Evolutionary conservation across 2,329 filamentous ascomycete species (phyloP), one percentile per base, ranked within the genome.

Genomic region (Exophiala mesophila): DNA sequence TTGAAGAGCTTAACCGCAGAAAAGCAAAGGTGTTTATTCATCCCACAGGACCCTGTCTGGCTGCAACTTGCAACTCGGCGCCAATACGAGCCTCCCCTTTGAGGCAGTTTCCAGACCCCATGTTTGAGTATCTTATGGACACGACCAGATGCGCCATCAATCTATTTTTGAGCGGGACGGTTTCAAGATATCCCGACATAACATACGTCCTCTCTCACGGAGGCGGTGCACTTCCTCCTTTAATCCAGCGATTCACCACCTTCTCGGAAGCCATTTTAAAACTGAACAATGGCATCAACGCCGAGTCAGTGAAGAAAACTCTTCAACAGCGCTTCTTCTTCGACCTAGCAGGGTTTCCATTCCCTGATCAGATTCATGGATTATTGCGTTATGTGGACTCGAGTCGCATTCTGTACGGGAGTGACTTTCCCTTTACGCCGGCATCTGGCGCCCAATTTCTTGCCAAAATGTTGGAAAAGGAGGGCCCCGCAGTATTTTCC

Each of bases 391-490:
- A 67, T 0, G 63, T 67, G 5, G 59, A 63, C 3, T 60, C 67
- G 36, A 57, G 64, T n/a, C 61, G 63, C 32, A 40, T 77, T 23
- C 36, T 77, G 43, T 77, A 76, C 60, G 74, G 74, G 3, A 73
- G 65, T 43, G 73, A 77, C 50, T 77, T 66, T 44, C 72, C 73
- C 0, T 77, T 69, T 44, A 76, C 72, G 1, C 62, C 63, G 4
- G 62, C 59, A n/a, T 45, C 49, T 9, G 18, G 10, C 34, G 18
- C 15, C 18, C 9, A 8, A 18, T 15, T 36, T 10, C 34, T 36
- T 18, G 7, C 9, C 16, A 17, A 33, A 17, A 15, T 9, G 30
- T 8, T 28, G n/a, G 24, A 28, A 8, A 8, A 28, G 24, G 24
- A 28, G n/a, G 24, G 24, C 8, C 24, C 8, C n/a, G n/a, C 24